Evolutionary conservation across 23 red algal genomes (phyloP), one percentile per base, ranked within the genome.

Genomic region (Gracilaria caudata): DNA sequence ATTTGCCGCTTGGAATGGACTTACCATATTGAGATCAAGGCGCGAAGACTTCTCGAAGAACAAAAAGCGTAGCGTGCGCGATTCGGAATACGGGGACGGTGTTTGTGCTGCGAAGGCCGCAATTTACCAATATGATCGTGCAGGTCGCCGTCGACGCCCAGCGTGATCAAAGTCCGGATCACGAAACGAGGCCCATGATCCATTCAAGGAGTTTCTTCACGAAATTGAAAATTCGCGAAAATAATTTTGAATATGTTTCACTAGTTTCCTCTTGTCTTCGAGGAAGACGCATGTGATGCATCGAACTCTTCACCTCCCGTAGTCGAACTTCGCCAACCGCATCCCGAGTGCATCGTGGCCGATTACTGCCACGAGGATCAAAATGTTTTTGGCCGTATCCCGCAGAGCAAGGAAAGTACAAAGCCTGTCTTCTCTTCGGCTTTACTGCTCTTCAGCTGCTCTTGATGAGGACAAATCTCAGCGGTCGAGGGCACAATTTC

Each of bases 21-120:
- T 71, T 71, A 71, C 65, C 65, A 71, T 71, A 34, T 38, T 71
- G 65, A 36, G 65, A 71, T 71, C 65, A 60, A 60, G 23, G 25
- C 57, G 23, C 57, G 25, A 60, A 29, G 57, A 28, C 5, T 60
- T 29, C 4, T 4, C 26, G 23, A 60, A 60, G 23, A 8, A 23
- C 2, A 2, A 4, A 24, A 11, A 23, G 21, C 25, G 21, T 23
- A 28, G 11, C 17, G 1, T 0, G 0, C 23, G 23, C 57, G 25
- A 60, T 60, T 28, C 10, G 3, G 57, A 24, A 29, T 33, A 41
- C 26, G 65, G 34, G 17, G 65, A 41, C 4, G 33, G 34, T 6
- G 65, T 8, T 8, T 2, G 65, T 3, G 34, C 17, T 6, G 4
- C 7, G 25, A 2, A 6, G 0, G 57, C 7, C 23, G 26, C 4